Conservation (phyloP, 805 yeast species). For the Clavispora asparagi region DNA sequence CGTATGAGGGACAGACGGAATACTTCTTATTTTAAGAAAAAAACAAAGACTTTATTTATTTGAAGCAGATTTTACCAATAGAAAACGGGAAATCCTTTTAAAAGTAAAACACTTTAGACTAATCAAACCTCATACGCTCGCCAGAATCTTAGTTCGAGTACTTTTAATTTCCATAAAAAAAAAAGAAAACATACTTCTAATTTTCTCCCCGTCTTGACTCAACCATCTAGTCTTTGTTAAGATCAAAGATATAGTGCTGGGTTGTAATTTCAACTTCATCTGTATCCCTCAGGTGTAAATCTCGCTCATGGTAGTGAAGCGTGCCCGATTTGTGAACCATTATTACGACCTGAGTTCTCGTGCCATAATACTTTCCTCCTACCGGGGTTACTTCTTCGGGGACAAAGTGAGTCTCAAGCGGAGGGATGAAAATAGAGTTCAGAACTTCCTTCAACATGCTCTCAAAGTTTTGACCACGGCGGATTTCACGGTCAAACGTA, state of each 20-base stretch:
- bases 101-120: no score
- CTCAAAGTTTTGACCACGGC: conserved; percentile 10
- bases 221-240: neutral
- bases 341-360: conserved; percentile 80
- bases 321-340: conserved; percentile 48
- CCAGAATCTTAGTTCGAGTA: no score
- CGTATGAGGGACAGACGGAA: no score
- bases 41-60: no score
- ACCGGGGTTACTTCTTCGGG: conserved; percentile 4
- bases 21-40: no score
- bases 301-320: conserved; percentile 58
- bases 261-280: conserved; percentile 5
- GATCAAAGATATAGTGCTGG: conserved; percentile 13
- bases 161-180: no score
- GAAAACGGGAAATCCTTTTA: no score
- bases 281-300: conserved; percentile 35
- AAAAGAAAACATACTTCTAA: no score
- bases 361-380: conserved; percentile 65
- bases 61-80: no score
- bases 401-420: conserved; percentile 30
- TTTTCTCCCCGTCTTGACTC: no score
- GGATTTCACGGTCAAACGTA: conserved; percentile 31
- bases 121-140: no score
- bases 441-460: conserved; percentile 39
- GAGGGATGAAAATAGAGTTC: conserved; percentile 69